A percentile compares a stretch with the other conserved stretches of the same genome.
Conservation (phyloP, 148 eudicot species). For the Gaultheria prostrata region DNA sequence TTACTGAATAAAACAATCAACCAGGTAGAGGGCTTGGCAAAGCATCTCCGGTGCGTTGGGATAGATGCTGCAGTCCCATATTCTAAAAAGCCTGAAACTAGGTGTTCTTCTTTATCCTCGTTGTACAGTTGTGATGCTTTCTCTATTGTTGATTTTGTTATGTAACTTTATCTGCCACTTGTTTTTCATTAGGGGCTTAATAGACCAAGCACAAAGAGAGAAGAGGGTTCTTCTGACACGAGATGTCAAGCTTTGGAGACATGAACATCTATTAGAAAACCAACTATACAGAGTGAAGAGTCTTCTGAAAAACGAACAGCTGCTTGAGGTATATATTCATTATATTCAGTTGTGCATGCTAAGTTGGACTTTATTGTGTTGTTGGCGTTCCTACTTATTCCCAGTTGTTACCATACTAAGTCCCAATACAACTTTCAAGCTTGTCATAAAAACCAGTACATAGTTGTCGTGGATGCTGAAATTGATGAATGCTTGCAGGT, state of each 20-base stretch:
- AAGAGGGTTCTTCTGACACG: slow-evolving; percentile 89
- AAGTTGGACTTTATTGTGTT: not conserved
- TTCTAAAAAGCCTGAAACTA: slow-evolving; percentile 75
- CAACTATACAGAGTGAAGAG: slow-evolving; percentile 86
- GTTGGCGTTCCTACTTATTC: too few species aligned
- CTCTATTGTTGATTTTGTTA: not conserved
- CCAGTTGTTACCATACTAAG: not conserved
- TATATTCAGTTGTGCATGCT: not conserved
- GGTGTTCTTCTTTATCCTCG: slow-evolving; percentile 35
- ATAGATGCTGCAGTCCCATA: slow-evolving; percentile 88
- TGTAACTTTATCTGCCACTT: not conserved
- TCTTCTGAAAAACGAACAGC: slow-evolving; percentile 89
- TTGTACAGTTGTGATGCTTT: not conserved
- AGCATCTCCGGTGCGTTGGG: slow-evolving; percentile 90
- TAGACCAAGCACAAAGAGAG: slow-evolving; percentile 79
- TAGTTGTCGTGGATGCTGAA: slow-evolving; percentile 30
- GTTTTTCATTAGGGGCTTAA: slow-evolving; percentile 57
- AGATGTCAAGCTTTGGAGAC: slow-evolving; percentile 84
- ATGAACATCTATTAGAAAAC: slow-evolving; percentile 68
- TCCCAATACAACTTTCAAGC: not conserved
- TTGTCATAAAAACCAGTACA: slow-evolving; percentile 40
- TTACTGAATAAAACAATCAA: not conserved
- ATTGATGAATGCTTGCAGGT: slow-evolving; percentile 44
- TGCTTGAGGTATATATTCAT: slow-evolving; percentile 61
- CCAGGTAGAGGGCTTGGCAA: slow-evolving; percentile 94